Evolutionary conservation across 176 grass and related monocot species (phyloP), one percentile per base, ranked within the genome.

Genomic region (Metroxylon sagu): DNA sequence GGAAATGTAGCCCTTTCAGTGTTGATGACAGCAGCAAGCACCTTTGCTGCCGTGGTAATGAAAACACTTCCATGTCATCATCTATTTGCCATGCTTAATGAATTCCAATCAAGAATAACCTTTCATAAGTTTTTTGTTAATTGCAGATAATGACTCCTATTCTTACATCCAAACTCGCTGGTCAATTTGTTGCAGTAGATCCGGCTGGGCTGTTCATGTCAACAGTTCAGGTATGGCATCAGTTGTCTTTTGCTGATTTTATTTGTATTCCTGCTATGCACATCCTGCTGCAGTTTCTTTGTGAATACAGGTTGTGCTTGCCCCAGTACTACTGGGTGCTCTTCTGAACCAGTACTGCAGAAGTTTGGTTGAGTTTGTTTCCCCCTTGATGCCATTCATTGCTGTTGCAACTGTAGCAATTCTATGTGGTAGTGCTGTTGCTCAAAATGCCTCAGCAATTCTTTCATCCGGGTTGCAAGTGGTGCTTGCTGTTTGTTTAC

Each of bases 1-100:
- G 90, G 82, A 70, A 95, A 89, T 76, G 82, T 95, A 48, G 85
- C 90, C 54, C 90, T 95, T 52, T 95, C 90, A 0, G 90, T 95
- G 48, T 74, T 89, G 72, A 95, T 95, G 90, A 95, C 90, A 25
- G 90, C 90, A 57, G 56, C 66, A 61, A 95, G 90, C 76, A 95
- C 90, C 59, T 81, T 95, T 4, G 80, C 90, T 30, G 74, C 90
- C 48, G 83, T 83, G 65, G 90, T 89, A 89, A 84, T 70, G 52
- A 63, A 31, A 43, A 48, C 27, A 29, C 51, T 56, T 67, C 73
- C 19, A 57, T 26, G 64, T 66, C 17, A 56, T 35, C 3, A 52
- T 76, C 62, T 29, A 19, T 21, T 68, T 66, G 25, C 5, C 30
- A 18, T 26, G 18, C 17, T 57, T 3, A 55, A 16, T 56, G 16